A percentile compares a stretch with the other conserved stretches of the same genome.
Evolutionary conservation across 208 protist species (phyloP).

Genomic region (Acanthamoeba royreba): DNA sequence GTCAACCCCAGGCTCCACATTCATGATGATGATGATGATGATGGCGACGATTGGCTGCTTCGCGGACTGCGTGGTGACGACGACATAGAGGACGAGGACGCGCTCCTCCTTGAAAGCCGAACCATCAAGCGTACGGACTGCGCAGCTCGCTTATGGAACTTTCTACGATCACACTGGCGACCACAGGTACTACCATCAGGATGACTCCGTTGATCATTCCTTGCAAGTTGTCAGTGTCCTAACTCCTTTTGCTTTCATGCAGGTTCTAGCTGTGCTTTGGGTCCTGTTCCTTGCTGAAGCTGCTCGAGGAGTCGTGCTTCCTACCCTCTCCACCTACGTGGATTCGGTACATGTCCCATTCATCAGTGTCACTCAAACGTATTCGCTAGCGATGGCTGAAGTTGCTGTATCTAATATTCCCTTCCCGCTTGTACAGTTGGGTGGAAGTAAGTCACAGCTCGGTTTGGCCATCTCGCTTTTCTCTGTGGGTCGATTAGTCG

Average conservation of each 20-base stretch:
- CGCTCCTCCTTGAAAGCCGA: not conserved
- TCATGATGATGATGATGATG: not conserved
- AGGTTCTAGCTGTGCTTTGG: not conserved
- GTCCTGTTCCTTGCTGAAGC: not conserved
- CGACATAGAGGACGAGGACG: not conserved
- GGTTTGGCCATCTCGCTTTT: not conserved
- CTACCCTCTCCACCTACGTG: not conserved
- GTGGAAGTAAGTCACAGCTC: not conserved
- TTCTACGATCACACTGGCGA: not conserved
- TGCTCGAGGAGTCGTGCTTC: not conserved
- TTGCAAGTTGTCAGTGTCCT: no score
- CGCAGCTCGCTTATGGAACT: not conserved
- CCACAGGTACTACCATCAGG: not conserved
- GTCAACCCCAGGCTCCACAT: not conserved
- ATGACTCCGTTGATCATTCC: not conserved
- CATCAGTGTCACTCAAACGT: no score
- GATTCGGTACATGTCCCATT: not conserved
- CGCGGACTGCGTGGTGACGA: not conserved
- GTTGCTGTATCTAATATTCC: not conserved
- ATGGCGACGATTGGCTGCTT: not conserved
- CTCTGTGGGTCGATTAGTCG: not conserved
- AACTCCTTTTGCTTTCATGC: no score
- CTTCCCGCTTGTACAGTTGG: not conserved
- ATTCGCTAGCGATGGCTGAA: no score
- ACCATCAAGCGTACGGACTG: not conserved